Conservation (phyloP, 2,329 filamentous ascomycete species). For the Ophiostoma himal-ulmi region DNA sequence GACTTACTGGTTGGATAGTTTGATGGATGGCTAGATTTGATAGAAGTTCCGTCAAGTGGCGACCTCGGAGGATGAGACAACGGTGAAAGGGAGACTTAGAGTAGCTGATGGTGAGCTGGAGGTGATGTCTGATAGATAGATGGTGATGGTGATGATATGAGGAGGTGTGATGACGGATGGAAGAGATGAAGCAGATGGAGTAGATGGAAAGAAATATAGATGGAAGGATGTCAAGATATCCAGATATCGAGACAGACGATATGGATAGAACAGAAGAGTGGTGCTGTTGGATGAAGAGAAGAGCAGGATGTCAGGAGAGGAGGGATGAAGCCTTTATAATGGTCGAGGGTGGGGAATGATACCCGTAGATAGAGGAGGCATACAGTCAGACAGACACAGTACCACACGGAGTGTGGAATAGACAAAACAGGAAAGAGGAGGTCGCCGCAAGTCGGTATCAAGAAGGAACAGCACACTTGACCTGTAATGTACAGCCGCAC, state of each 20-base stretch:
- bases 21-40: not conserved
- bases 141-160: not conserved
- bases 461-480: not conserved
- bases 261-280: not conserved
- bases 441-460: not conserved
- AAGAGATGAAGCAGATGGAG: not conserved
- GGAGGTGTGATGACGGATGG: not conserved
- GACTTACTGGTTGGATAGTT: not conserved
- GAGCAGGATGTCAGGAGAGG: not conserved
- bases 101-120: constrained; percentile 15
- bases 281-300: not conserved
- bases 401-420: not conserved
- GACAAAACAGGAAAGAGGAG: constrained; percentile 10
- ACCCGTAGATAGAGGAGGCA: not conserved
- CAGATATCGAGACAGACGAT: not conserved
- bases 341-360: not conserved
- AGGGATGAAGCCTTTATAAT: constrained; percentile 12
- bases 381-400: not conserved
- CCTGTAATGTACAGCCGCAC: not conserved
- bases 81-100: not conserved
- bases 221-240: not conserved
- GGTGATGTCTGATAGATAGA: not conserved
- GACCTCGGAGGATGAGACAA: not conserved
- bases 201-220: not conserved
- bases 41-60: not conserved